A percentile compares a stretch with the other conserved stretches of the same genome.
phyloP scores from a whole-genome alignment of 345 rosid species.

The Linum trigynum region DNA sequence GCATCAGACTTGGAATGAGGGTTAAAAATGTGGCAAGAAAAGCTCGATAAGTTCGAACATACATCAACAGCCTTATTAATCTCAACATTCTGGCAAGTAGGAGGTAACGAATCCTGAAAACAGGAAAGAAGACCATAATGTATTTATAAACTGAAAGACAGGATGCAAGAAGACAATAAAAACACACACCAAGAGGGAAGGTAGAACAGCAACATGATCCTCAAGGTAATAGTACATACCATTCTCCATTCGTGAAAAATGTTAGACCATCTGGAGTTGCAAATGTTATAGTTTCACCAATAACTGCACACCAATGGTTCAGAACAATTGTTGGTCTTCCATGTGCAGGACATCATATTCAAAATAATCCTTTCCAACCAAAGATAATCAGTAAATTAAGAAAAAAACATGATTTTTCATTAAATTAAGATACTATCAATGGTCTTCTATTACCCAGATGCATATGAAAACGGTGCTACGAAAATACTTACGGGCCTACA shows the following conservation, averaged over 20 bases:
- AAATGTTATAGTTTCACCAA: constrained; percentile 90
- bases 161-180: background rate
- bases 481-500: no score
- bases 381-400: constrained; percentile 3
- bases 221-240: constrained; percentile 33
- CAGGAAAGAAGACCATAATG: constrained; percentile 8
- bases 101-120: constrained; percentile 91
- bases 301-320: constrained; percentile 42
- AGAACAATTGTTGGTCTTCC: constrained; percentile 12
- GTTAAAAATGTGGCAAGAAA: constrained; percentile 85
- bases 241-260: constrained; percentile 91
- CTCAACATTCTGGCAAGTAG: constrained; percentile 91
- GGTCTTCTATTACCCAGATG: no score
- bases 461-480: no score
- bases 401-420: no score
- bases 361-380: background rate
- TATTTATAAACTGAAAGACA: background rate
- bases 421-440: background rate
- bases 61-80: constrained; percentile 76
- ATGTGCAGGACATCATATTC: background rate
- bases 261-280: constrained; percentile 49
- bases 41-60: constrained; percentile 67
- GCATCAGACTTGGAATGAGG: constrained; percentile 92
- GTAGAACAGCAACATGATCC: background rate
- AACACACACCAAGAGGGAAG: background rate